Base-by-base conservation (phyloP, 2,329 filamentous ascomycete genomes). In the Xylaria arbuscula region DNA sequence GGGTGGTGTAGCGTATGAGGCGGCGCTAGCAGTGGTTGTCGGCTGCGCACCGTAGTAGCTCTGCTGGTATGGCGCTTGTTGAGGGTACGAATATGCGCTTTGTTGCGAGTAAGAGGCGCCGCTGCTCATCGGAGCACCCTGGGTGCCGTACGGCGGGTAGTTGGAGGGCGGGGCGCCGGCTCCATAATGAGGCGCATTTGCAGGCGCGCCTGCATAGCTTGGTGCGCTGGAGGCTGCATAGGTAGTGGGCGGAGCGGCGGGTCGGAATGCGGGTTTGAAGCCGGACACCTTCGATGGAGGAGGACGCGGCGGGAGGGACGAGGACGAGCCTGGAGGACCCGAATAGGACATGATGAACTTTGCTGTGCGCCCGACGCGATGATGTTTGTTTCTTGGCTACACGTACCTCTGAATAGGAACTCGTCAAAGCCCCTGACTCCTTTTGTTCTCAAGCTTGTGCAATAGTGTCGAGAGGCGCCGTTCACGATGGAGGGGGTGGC, bases 271-370 rank as follows among this genome's bases (percentile, higher is more conserved):
- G 28, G 88, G 82, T 72, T 86, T 84, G 79, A 84, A 86, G 75
- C 78, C 79, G 13, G 79, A 76, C 40, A 78, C 74, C 70, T 81
- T 82, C 70, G 89, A 84, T 61, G 89, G 87, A 50, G 93, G 92
- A 70, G 93, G 93, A 74, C 92, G 90, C 71, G 93, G 89, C 72
- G 93, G 93, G 47, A 97, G 90, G 74, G 91, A 93, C 76, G 82
- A 69, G 40, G 78, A 76, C 80, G 84, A 80, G 80, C 92, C 92
- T 93, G 93, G 91, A 91, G 92, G 91, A 79, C 90, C 91, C 82
- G 92, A 91, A 87, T 93, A 93, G 83, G 92, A 91, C 93, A 95
- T 95, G 87, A 89, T 90, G 87, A 89, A 89, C 67, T 82, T 82
- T 85, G 73, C 75, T 78, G 81, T 79, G 77, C 74, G 78, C 75